phyloP scores from a whole-genome alignment of 2,329 filamentous ascomycete genomes.

The Nothomitra cinnamomea region DNA sequence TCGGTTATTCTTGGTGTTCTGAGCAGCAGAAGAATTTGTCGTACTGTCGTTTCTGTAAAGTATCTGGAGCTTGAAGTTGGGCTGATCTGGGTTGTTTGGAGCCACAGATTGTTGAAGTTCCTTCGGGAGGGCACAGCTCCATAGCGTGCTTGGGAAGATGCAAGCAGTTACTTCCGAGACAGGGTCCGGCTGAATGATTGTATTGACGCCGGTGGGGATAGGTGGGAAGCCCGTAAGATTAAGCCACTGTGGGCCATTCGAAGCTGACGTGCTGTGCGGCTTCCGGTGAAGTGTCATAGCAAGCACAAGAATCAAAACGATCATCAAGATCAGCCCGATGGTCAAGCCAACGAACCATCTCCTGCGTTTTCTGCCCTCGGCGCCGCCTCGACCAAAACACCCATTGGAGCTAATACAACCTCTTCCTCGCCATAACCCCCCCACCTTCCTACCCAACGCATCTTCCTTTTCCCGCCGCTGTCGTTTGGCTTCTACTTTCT shows the following conservation, averaged over 20 bases:
- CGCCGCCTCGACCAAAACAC: conserved; percentile 44
- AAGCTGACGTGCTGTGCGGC: conserved; percentile 13
- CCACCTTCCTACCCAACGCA: conserved; percentile 35
- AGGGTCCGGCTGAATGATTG: conserved; percentile 56
- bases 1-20: conserved; percentile 12
- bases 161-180: conserved; percentile 49
- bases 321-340: conserved; percentile 32
- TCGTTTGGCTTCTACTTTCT: conserved; percentile 33
- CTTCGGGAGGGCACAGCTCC: conserved; percentile 75
- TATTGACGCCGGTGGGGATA: conserved; percentile 69
- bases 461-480: conserved; percentile 51
- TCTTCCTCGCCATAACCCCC: conserved; percentile 48
- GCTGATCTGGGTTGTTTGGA: conserved; percentile 49
- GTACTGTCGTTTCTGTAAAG: conserved; percentile 46
- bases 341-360: conserved; percentile 40
- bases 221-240: conserved; percentile 77
- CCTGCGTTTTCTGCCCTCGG: conserved; percentile 28
- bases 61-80: conserved; percentile 68
- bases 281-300: conserved; percentile 37
- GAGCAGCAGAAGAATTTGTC: conserved; percentile 26
- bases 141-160: conserved; percentile 53
- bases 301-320: conserved; percentile 36
- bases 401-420: conserved; percentile 45
- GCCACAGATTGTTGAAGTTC: conserved; percentile 49
- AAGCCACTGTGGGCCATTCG: conserved; percentile 44